Percentiles rank a stretch among this genome's conserved stretches.
Conservation (phyloP, 768 basidiomycete species). For the Fistulinella prunicolor region DNA sequence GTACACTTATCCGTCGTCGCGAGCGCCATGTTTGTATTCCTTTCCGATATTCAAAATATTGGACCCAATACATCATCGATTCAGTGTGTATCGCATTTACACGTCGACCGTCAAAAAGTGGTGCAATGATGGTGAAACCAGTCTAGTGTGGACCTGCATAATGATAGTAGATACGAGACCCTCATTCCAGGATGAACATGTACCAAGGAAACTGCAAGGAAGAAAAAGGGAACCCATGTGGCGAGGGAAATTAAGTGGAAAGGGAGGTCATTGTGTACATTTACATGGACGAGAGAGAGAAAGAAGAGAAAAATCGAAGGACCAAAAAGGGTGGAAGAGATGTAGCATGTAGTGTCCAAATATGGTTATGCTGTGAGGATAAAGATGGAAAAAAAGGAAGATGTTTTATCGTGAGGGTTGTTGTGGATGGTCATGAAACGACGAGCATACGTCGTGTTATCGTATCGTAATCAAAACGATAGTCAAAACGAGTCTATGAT, state of each 20-base stretch:
- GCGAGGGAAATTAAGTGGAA: no score
- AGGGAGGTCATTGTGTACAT: neutral
- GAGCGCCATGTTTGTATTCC: no score
- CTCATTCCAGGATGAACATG: no score
- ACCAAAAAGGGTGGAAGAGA: neutral
- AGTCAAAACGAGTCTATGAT: neutral
- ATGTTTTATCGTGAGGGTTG: neutral
- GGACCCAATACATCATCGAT: conserved; percentile 1
- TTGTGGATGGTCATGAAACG: neutral
- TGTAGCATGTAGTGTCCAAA: neutral
- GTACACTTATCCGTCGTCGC: no score
- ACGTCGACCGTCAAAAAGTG: neutral
- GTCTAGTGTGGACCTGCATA: no score
- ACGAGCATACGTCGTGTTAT: neutral
- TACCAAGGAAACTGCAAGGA: no score
- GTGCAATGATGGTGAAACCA: no score
- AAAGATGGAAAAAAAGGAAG: neutral
- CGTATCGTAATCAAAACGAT: neutral
- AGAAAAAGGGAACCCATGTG: no score
- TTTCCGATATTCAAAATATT: neutral
- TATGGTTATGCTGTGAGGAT: neutral
- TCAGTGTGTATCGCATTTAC: conserved; percentile 2
- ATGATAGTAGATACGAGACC: no score
- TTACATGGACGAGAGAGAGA: conserved; percentile 10
- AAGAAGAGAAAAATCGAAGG: neutral